Conservation (phyloP, 1,139 yeast species). For the Taphrina deformans region DNA sequence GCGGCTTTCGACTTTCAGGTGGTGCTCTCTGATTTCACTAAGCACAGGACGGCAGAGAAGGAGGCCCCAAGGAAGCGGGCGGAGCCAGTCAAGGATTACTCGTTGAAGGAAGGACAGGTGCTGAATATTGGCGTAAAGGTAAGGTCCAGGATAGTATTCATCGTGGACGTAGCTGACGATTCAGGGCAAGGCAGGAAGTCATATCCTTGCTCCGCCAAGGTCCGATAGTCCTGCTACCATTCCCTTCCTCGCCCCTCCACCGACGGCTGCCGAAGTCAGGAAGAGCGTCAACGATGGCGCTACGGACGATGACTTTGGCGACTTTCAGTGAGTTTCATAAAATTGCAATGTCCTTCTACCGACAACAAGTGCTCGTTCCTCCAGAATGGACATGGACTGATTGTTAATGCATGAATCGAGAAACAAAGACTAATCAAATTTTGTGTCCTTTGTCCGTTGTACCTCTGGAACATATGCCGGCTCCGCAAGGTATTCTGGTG, state of each 20-base stretch:
- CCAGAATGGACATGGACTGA: too few relatives aligned
- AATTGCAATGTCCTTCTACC: too few relatives aligned
- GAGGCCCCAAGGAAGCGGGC: conserved; percentile 35
- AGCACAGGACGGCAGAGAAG: conserved; percentile 39
- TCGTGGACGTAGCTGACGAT: background rate
- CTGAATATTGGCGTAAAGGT: conserved; percentile 42
- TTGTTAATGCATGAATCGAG: background rate
- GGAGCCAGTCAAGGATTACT: conserved; percentile 40
- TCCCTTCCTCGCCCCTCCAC: conserved; percentile 40
- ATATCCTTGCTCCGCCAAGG: conserved; percentile 41
- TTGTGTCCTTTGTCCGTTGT: background rate
- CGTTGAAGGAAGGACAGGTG: conserved; percentile 43
- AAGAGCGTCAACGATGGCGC: background rate
- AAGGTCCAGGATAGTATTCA: background rate
- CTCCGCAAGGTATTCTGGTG: background rate
- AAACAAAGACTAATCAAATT: background rate
- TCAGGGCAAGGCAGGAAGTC: conserved; percentile 23
- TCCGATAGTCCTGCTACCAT: conserved; percentile 33
- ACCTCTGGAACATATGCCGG: background rate
- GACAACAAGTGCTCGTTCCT: too few relatives aligned
- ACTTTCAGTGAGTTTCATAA: conserved; percentile 21
- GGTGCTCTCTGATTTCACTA: conserved; percentile 47
- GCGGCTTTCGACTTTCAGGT: conserved; percentile 49
- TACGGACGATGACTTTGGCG: conserved; percentile 32
- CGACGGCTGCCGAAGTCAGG: conserved; percentile 36